Evolutionary conservation across 2,329 filamentous ascomycete genomes (phyloP).

Genomic region (Nothophaeocryptopus gaeumannii): DNA sequence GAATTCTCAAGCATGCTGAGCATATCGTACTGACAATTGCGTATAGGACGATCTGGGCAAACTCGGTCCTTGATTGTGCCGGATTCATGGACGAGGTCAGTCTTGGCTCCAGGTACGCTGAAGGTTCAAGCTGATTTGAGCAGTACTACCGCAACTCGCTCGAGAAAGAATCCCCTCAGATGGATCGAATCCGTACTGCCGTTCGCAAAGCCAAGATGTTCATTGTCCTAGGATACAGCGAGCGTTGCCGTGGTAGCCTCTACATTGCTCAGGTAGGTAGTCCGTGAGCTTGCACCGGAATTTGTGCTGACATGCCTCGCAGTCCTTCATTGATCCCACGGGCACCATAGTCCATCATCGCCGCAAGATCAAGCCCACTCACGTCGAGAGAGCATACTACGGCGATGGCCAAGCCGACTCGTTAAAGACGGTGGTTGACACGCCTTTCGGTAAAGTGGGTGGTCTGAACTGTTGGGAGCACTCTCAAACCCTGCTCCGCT

Average conservation of each 20-base stretch:
- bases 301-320: not conserved
- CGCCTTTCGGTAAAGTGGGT: slow-evolving; percentile 21
- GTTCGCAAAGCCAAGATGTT: slow-evolving; percentile 52
- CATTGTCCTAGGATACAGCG: slow-evolving; percentile 54
- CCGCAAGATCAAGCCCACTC: slow-evolving; percentile 58
- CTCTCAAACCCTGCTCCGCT: slow-evolving; percentile 8
- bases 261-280: slow-evolving; percentile 50
- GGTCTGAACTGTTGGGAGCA: slow-evolving; percentile 31
- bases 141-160: slow-evolving; percentile 51
- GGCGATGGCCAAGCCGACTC: slow-evolving; percentile 55
- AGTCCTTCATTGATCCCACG: slow-evolving; percentile 45
- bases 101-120: not conserved
- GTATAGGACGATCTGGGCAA: slow-evolving; percentile 46
- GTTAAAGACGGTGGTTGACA: slow-evolving; percentile 46
- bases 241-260: slow-evolving; percentile 50
- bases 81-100: slow-evolving; percentile 37
- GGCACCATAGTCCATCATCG: slow-evolving; percentile 52
- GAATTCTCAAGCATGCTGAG: too few species aligned
- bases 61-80: slow-evolving; percentile 32
- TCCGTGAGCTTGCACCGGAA: too few species aligned
- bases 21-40: slow-evolving; percentile 53
- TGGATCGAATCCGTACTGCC: slow-evolving; percentile 53
- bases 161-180: slow-evolving; percentile 50
- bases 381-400: slow-evolving; percentile 56
- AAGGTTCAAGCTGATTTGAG: not conserved